Percentiles rank a stretch among this genome's conserved stretches.
Conservation (phyloP, 1,139 yeast genomes). For the Pichia sorboxylosa region DNA sequence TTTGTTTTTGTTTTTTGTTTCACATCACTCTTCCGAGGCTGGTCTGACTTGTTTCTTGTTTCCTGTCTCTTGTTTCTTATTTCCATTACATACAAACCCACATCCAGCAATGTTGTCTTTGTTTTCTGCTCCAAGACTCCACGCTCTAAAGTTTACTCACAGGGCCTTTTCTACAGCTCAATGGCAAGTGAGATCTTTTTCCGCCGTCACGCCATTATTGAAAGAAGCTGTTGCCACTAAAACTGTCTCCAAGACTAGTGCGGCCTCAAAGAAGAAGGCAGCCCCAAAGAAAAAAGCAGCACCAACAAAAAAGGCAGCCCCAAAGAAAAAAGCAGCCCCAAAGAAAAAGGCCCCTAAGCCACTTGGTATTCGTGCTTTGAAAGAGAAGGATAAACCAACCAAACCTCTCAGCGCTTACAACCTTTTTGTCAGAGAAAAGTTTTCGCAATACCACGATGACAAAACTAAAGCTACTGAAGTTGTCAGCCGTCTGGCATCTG, state of each 20-base stretch:
- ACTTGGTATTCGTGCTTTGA: slow-evolving; percentile 7
- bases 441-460: slow-evolving; percentile 4
- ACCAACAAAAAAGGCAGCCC: not conserved
- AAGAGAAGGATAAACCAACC: slow-evolving; percentile 16
- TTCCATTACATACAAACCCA: too few species aligned
- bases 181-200: slow-evolving; percentile 3
- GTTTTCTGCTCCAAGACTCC: too few species aligned
- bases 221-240: slow-evolving; percentile 5
- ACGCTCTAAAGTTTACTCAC: too few species aligned
- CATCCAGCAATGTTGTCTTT: too few species aligned
- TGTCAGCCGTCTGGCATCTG: slow-evolving; percentile 7
- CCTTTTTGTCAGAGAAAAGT: slow-evolving; percentile 14
- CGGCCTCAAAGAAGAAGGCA: slow-evolving; percentile 3
- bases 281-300: slow-evolving; percentile 5
- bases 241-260: slow-evolving; percentile 3
- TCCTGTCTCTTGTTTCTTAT: too few species aligned
- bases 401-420: slow-evolving; percentile 14
- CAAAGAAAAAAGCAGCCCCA: slow-evolving; percentile 1
- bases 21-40: too few species aligned
- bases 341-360: slow-evolving; percentile 5
- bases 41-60: too few species aligned
- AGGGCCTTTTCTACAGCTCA: too few species aligned
- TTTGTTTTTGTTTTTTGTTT: too few species aligned
- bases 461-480: slow-evolving; percentile 1
- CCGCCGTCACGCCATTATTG: slow-evolving; percentile 1